Evolutionary conservation across 345 rosid genomes (phyloP).

Genomic region (Gossypium thurberi): DNA sequence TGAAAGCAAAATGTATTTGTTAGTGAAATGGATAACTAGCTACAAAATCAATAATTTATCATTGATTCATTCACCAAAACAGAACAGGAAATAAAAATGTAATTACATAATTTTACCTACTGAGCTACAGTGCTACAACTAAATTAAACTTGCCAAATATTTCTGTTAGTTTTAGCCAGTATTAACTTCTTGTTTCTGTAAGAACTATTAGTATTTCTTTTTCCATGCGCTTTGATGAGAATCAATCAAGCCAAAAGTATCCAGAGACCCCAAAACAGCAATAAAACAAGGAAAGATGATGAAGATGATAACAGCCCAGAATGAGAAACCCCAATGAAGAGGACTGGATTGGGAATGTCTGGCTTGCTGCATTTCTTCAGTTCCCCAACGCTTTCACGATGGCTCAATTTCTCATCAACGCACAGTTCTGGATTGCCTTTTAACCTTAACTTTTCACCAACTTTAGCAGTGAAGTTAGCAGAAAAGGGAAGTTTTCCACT

Average conservation of each 20-base stretch:
- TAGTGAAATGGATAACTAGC: too few relatives aligned
- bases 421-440: conserved; percentile 46
- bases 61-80: not conserved
- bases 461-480: conserved; percentile 30
- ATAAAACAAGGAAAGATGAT: conserved; percentile 2
- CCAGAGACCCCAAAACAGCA: conserved; percentile 16
- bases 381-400: conserved; percentile 11
- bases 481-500: conserved; percentile 51
- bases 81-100: not conserved
- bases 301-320: conserved; percentile 11
- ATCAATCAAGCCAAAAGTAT: conserved; percentile 12
- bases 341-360: conserved; percentile 18
- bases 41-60: not conserved
- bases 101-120: not conserved
- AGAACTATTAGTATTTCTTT: not conserved
- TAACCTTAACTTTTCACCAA: conserved; percentile 45
- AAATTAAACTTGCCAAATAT: not conserved
- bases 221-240: not conserved
- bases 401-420: conserved; percentile 17
- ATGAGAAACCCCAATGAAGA: conserved; percentile 6
- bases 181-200: conserved; percentile 15
- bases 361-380: conserved; percentile 31
- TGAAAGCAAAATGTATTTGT: too few relatives aligned
- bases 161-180: conserved; percentile 7
- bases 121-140: not conserved